Percentiles rank a stretch among this genome's conserved stretches.
These are phyloP conservation scores for Populus nigra DNA, from an alignment of 345 rosid genomes.

Conservation along the genomic window DNA sequence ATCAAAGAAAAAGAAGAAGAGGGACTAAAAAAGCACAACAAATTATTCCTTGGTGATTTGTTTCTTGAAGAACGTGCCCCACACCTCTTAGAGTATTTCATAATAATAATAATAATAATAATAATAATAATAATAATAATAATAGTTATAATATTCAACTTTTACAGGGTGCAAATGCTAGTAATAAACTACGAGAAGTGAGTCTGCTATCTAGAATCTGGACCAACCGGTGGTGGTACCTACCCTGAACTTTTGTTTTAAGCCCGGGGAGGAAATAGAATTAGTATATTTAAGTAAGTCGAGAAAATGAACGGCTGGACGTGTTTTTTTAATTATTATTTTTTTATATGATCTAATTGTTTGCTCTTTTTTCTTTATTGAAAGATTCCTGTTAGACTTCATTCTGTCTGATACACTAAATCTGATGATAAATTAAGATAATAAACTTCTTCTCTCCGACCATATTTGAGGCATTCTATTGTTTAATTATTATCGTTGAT, in stretches of 20 bases:
- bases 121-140: too few relatives aligned
- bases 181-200: neutral
- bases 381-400: neutral
- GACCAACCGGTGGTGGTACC: constrained; percentile 4
- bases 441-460: neutral
- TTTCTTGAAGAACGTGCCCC: too few relatives aligned
- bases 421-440: neutral
- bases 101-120: too few relatives aligned
- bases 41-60: too few relatives aligned
- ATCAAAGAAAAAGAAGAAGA: too few relatives aligned
- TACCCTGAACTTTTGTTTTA: neutral
- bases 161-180: too few relatives aligned
- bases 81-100: too few relatives aligned
- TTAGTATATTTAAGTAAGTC: neutral
- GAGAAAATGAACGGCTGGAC: neutral
- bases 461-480: neutral
- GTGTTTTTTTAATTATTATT: neutral
- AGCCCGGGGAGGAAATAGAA: neutral
- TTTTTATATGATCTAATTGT: too few relatives aligned
- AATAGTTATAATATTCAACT: too few relatives aligned
- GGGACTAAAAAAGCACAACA: too few relatives aligned
- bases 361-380: neutral
- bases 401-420: neutral
- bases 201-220: neutral
- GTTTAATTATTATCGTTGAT: too few relatives aligned